Evolutionary conservation across 116 monocot genomes (phyloP).

Genomic region (Phalaenopsis hybrid): DNA sequence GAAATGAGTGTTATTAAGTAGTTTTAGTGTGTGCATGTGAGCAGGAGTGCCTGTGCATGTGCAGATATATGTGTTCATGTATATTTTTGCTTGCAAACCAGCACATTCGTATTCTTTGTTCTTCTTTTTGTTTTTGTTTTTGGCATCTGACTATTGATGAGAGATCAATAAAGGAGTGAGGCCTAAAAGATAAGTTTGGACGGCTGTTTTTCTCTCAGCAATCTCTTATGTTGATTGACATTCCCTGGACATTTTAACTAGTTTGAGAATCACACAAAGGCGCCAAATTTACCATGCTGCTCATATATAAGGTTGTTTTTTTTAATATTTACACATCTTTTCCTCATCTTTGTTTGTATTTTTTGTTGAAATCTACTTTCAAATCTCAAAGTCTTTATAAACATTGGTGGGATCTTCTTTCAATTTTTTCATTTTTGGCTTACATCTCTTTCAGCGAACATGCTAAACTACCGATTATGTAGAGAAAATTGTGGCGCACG

Average conservation of each 20-base stretch:
- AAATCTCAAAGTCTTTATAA: background rate
- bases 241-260: background rate
- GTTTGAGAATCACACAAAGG: background rate
- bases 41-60: no score
- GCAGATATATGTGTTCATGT: no score
- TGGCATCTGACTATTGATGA: no score
- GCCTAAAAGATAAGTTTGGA: no score
- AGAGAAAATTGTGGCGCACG: background rate
- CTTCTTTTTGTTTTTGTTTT: no score
- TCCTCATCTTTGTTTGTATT: background rate
- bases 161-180: no score
- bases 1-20: background rate
- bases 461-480: background rate
- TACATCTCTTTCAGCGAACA: background rate
- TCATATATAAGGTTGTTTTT: background rate
- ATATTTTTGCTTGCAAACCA: no score
- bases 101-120: no score
- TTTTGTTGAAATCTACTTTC: background rate
- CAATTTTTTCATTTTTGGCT: background rate
- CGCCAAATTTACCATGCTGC: background rate
- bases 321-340: background rate
- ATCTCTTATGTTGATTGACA: background rate
- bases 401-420: background rate
- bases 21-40: no score
- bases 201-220: no score